phyloP scores from a whole-genome alignment of 805 yeast species.

The Kluyveromyces aestuarii region DNA sequence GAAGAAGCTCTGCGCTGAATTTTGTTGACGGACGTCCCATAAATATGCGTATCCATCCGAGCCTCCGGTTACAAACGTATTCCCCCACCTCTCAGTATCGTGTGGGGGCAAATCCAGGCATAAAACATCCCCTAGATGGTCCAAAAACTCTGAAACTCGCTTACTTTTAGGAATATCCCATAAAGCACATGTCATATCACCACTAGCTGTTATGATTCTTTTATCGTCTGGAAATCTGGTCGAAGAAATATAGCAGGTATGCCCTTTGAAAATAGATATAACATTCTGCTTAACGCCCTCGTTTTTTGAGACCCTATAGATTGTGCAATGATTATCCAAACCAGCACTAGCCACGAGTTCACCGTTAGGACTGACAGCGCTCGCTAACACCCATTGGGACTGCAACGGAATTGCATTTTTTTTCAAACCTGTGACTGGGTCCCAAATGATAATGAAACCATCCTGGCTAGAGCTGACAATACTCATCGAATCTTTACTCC shows the following conservation, averaged over 20 bases:
- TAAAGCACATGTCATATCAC: constrained; percentile 67
- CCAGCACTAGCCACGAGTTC: constrained; percentile 72
- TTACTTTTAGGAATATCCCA: constrained; percentile 72
- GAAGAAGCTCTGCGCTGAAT: constrained; percentile 41
- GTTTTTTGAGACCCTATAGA: constrained; percentile 41
- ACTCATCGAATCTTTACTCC: constrained; percentile 56
- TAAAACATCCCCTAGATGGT: constrained; percentile 67
- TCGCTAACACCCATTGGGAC: constrained; percentile 69
- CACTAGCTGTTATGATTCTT: constrained; percentile 59
- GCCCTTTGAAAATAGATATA: constrained; percentile 61
- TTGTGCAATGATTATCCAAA: constrained; percentile 66
- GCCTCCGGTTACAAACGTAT: constrained; percentile 50
- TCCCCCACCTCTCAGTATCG: constrained; percentile 13
- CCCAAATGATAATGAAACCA: constrained; percentile 81
- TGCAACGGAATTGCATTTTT: constrained; percentile 61
- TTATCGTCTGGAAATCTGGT: constrained; percentile 55
- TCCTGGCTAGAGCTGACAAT: constrained; percentile 76
- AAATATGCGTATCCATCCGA: constrained; percentile 60
- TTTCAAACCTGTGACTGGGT: constrained; percentile 62
- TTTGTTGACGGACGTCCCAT: constrained; percentile 54
- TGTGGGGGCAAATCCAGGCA: constrained; percentile 32
- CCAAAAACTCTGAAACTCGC: constrained; percentile 44
- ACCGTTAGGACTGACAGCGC: constrained; percentile 64
- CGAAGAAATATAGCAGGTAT: constrained; percentile 72
- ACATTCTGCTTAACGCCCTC: constrained; percentile 33